These are phyloP conservation scores for Neurospora sp. DNA, from an alignment of 495 filamentous ascomycete species.

Conservation along the genomic window DNA sequence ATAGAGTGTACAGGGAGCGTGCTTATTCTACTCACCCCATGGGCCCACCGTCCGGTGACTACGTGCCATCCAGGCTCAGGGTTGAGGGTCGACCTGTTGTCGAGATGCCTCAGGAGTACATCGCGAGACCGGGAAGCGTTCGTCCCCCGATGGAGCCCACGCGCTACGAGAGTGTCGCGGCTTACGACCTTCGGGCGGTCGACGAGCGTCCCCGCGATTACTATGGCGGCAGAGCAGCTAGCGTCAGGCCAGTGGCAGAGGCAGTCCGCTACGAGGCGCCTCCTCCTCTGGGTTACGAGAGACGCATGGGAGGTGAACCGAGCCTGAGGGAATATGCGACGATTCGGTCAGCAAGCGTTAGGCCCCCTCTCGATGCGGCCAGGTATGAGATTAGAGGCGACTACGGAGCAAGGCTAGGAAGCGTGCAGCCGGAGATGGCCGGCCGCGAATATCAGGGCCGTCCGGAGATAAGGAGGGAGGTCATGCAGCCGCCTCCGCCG, in stretches of 20 bases:
- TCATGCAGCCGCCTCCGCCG: constrained; percentile 15
- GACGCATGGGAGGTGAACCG: constrained; percentile 38
- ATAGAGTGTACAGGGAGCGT: constrained; percentile 41
- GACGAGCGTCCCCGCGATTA: constrained; percentile 39
- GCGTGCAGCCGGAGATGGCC: constrained; percentile 31
- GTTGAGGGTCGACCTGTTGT: constrained; percentile 21
- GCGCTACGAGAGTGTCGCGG: constrained; percentile 7
- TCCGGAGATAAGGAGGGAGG: constrained; percentile 30
- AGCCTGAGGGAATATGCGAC: constrained; percentile 16
- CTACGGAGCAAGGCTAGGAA: constrained; percentile 21
- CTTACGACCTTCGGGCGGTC: constrained; percentile 20
- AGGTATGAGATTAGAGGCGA: constrained; percentile 17
- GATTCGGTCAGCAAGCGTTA: constrained; percentile 18
- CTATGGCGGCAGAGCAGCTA: constrained; percentile 38
- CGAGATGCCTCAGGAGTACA: constrained; percentile 40
- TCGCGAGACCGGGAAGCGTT: constrained; percentile 48
- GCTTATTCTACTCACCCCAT: constrained; percentile 37
- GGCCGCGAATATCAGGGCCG: constrained; percentile 29
- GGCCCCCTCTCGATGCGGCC: constrained; percentile 7
- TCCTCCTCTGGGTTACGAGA: constrained; percentile 26
- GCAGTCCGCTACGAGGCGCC: constrained; percentile 43
- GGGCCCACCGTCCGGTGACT: constrained; percentile 31
- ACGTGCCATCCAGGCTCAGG: constrained; percentile 27
- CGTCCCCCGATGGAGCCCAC: constrained; percentile 29
- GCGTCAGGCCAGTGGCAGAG: constrained; percentile 41